Evolutionary conservation across 140 eudicot genomes (phyloP), one percentile per base, ranked within the genome.

Genomic region (Anethum foeniculum): DNA sequence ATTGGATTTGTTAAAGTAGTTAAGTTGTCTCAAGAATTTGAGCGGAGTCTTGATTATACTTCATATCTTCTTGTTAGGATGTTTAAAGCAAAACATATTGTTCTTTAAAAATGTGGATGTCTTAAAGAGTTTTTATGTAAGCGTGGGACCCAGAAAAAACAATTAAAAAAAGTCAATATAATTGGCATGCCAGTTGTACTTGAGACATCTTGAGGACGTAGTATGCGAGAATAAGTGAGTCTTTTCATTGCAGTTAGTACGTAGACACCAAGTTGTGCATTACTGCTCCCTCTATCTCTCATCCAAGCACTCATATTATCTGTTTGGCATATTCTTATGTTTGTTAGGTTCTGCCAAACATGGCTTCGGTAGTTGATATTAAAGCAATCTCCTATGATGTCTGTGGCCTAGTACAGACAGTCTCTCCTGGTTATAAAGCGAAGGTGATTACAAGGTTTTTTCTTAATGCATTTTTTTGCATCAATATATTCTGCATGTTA

Each of bases 301-400:
- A 79, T 18, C 21, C 51, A 39, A 44, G 28, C 32, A 41, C 32
- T 75, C 11, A 69, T 68, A 36, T 30, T 19, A 69, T 69, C 11
- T 36, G n/a, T 30, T 68, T 68, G 75, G 75, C 75, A 60, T 85
- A 32, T 27, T 71, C 32, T 30, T 79, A 52, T 48, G 36, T 64
- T 80, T 68, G 65, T 62, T 87, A 95, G 99, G 97, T 95, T 81
- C 83, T 95, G 81, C 99, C 99, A 81, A 95, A 90, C 84, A 92
- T 90, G 97, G 99, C 97, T 71, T 95, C 97, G 4, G 87, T 92
- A 78, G 86, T 85, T 83, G 97, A 95, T 81, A 90, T 95, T 80
- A 91, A 91, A 92, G 97, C 99, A 16, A 87, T 92, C 64, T 88
- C 93, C 60, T 95, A 95, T 87, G 97, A 89, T 82, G 89, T 95